Conservation (phyloP, 345 rosid genomes). For the Eucalyptus paniculata region DNA sequence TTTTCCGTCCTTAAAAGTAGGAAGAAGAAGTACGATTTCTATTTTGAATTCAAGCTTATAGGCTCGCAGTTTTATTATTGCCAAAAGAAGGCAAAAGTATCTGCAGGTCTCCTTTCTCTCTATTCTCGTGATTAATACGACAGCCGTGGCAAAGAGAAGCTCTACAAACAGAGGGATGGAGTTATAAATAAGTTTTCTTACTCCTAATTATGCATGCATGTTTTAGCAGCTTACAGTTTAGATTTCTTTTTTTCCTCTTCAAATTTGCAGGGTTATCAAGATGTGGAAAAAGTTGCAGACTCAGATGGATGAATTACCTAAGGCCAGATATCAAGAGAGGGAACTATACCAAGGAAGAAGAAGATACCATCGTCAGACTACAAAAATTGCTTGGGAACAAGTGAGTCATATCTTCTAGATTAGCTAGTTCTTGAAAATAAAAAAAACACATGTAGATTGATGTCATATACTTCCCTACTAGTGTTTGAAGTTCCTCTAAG, state of each 20-base stretch:
- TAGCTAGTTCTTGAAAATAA: not conserved
- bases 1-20: not conserved
- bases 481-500: not conserved
- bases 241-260: not conserved
- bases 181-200: not conserved
- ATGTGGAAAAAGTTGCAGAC: constrained; percentile 62
- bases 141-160: not conserved
- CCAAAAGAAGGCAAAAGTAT: not conserved
- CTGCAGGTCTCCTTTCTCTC: not conserved
- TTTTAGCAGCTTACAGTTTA: not conserved
- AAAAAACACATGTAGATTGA: not conserved
- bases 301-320: constrained; percentile 53
- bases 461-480: not conserved
- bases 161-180: not conserved
- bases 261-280: constrained; percentile 30
- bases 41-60: not conserved
- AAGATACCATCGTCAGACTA: constrained; percentile 24
- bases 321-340: constrained; percentile 52
- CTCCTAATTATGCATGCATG: not conserved
- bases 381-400: constrained; percentile 32
- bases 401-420: not conserved
- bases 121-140: not conserved
- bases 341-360: constrained; percentile 37
- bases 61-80: not conserved
- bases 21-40: not conserved